Conservation (phyloP, 148 eudicot species). For the Fagopyrum homotropicum region DNA sequence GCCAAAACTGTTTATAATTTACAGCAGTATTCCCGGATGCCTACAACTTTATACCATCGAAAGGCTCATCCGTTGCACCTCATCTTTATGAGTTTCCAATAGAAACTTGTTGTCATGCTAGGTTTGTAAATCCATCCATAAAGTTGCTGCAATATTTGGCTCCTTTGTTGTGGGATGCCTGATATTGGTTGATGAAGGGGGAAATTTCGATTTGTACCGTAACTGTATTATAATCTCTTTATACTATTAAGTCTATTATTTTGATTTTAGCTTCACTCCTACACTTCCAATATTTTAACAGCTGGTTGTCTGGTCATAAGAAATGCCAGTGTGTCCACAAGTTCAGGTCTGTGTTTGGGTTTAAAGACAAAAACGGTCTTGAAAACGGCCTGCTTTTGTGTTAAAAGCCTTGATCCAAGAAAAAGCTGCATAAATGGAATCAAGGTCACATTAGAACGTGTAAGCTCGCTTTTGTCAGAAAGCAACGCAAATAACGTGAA, state of each 20-base stretch:
- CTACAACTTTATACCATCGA: not conserved
- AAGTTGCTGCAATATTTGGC: not conserved
- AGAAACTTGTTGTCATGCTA: not conserved
- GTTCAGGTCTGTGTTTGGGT: not conserved
- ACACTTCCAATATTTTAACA: not conserved
- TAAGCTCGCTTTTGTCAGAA: conserved; percentile 2
- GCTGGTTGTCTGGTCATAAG: not conserved
- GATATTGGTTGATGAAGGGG: not conserved
- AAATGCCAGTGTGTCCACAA: not conserved
- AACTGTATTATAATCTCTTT: too few relatives aligned
- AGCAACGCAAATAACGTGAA: not conserved
- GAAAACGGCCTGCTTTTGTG: not conserved
- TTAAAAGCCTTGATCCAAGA: not conserved
- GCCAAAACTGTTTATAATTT: too few relatives aligned
- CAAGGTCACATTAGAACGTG: not conserved
- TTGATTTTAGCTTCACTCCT: not conserved
- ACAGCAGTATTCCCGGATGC: not conserved
- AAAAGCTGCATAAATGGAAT: not conserved
- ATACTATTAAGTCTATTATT: too few relatives aligned
- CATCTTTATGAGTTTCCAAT: not conserved
- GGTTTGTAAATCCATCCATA: not conserved
- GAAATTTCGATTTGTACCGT: not conserved
- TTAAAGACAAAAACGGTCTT: too few relatives aligned
- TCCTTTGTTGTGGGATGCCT: not conserved
- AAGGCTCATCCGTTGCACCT: not conserved